phyloP scores from a whole-genome alignment of 768 basidiomycete genomes.

The Naganishia kalamii region DNA sequence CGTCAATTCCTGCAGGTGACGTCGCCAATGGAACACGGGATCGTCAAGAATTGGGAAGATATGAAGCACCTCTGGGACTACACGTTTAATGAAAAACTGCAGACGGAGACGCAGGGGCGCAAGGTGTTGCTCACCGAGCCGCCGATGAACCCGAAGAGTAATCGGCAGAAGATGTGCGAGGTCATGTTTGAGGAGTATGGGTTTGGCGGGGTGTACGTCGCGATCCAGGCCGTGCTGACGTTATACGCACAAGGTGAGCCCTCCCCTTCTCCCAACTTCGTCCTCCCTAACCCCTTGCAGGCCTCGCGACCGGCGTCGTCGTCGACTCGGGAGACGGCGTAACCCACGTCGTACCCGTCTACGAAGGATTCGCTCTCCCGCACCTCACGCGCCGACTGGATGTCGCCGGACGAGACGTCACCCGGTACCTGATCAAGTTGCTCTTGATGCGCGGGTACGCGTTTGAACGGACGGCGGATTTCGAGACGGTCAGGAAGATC shows the following conservation, averaged over 20 bases:
- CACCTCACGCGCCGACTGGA: conserved; percentile 91
- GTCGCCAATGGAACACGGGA: conserved; percentile 99
- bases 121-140: conserved; percentile 95
- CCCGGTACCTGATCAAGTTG: conserved; percentile 97
- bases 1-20: conserved; percentile 93
- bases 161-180: conserved; percentile 87
- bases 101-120: conserved; percentile 72
- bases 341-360: conserved; percentile 97
- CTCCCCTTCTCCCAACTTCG: background rate
- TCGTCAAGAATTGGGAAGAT: conserved; percentile 98
- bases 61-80: conserved; percentile 99
- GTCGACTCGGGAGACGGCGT: conserved; percentile 99
- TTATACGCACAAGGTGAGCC: conserved; percentile 91
- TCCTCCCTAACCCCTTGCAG: conserved; percentile 48
- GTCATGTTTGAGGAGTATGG: conserved; percentile 99
- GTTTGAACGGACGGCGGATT: conserved; percentile 98
- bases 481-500: conserved; percentile 97
- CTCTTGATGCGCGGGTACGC: conserved; percentile 99
- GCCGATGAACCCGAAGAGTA: conserved; percentile 95
- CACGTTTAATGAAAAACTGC: conserved; percentile 92
- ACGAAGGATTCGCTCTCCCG: conserved; percentile 90
- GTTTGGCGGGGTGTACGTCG: conserved; percentile 90
- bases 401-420: conserved; percentile 96
- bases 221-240: conserved; percentile 96
- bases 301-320: conserved; percentile 94